These are phyloP conservation scores for Fusarium sp. DNA, from an alignment of 2,329 filamentous ascomycete species.

Conservation along the genomic window DNA sequence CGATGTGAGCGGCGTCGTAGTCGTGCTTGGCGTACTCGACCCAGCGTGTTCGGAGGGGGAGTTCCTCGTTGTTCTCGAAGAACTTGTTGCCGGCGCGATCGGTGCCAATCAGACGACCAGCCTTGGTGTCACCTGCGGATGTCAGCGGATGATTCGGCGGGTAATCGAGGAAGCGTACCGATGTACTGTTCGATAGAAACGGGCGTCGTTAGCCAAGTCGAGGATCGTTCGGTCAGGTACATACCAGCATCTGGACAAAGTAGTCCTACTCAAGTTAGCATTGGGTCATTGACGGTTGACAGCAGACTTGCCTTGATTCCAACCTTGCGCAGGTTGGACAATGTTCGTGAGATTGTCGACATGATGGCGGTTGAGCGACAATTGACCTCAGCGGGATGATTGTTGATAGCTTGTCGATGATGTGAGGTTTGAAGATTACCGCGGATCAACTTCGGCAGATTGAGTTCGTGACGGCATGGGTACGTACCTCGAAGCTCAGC, in stretches of 20 bases:
- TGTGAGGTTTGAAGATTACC: conserved; percentile 36
- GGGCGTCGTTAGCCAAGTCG: conserved; percentile 34
- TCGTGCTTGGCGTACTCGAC: conserved; percentile 94
- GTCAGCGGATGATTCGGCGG: background rate
- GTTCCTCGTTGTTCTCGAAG: conserved; percentile 94
- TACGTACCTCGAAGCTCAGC: conserved; percentile 28
- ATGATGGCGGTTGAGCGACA: conserved; percentile 62
- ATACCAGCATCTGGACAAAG: conserved; percentile 91
- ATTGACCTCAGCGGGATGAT: conserved; percentile 36
- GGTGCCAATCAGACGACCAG: conserved; percentile 81
- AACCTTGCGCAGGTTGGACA: conserved; percentile 86
- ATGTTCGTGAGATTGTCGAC: conserved; percentile 89
- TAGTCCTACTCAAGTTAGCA: conserved; percentile 70
- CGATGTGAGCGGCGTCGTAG: conserved; percentile 82
- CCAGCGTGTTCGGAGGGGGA: conserved; percentile 96
- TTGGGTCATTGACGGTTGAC: background rate
- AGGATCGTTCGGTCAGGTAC: conserved; percentile 48
- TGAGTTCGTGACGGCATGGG: conserved; percentile 26
- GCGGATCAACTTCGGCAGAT: conserved; percentile 45
- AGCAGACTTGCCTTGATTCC: conserved; percentile 76
- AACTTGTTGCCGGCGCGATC: conserved; percentile 98
- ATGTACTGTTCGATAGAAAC: conserved; percentile 58
- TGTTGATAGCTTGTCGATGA: conserved; percentile 24
- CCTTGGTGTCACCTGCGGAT: conserved; percentile 90
- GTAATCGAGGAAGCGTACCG: conserved; percentile 49